Conservation (phyloP, 805 yeast genomes). For the Candida dendrica region DNA sequence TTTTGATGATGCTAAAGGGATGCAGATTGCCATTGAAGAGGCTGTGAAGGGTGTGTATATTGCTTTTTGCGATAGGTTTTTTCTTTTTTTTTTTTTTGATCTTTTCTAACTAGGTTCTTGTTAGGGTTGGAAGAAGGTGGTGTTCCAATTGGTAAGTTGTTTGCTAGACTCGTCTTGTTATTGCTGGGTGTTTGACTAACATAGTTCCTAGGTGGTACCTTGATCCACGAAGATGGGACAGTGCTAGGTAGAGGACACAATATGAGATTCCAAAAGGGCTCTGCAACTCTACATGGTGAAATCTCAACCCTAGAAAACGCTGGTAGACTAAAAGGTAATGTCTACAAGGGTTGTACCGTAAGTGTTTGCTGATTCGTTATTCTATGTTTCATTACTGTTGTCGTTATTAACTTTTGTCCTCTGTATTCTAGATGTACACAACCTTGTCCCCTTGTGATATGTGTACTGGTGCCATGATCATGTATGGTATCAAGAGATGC, state of each 20-base stretch:
- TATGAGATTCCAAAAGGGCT: slow-evolving; percentile 75
- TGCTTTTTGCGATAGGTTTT: too few species aligned
- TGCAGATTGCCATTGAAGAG: slow-evolving; percentile 66
- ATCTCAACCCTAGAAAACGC: slow-evolving; percentile 85
- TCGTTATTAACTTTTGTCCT: too few species aligned
- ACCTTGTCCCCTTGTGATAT: slow-evolving; percentile 89
- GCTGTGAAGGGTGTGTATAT: slow-evolving; percentile 48
- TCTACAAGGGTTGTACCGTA: slow-evolving; percentile 71
- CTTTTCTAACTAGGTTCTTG: not conserved
- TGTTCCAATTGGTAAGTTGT: slow-evolving; percentile 65
- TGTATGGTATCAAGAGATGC: slow-evolving; percentile 82
- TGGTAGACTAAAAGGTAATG: slow-evolving; percentile 76
- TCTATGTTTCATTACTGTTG: too few species aligned
- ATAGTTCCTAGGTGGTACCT: slow-evolving; percentile 49
- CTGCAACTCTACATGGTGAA: slow-evolving; percentile 89
- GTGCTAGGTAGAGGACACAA: slow-evolving; percentile 88
- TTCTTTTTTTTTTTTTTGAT: too few species aligned
- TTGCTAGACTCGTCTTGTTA: not conserved
- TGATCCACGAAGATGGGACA: slow-evolving; percentile 67
- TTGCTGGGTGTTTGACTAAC: slow-evolving; percentile 5
- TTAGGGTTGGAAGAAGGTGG: slow-evolving; percentile 78
- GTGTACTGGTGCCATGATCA: slow-evolving; percentile 90
- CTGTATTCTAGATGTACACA: slow-evolving; percentile 51
- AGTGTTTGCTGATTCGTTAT: not conserved
- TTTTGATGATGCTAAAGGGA: slow-evolving; percentile 59